Base-by-base conservation (phyloP, 1,139 yeast species). In the Scheffersomyces illinoinensis region DNA sequence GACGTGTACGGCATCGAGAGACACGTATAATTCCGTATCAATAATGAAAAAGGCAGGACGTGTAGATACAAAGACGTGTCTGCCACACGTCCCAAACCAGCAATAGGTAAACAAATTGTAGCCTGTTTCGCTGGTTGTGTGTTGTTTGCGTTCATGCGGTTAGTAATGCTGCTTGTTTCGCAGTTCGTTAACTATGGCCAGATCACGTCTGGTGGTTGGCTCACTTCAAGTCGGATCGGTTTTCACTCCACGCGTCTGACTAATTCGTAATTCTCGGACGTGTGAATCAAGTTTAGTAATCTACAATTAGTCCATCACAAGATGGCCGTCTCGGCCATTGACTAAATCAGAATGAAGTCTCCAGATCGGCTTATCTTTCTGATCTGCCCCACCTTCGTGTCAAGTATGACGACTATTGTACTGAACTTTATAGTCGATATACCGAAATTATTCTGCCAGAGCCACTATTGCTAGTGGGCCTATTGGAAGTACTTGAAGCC, bases 41-140 rank as follows among this genome's bases (percentile, higher is more conserved):
- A 53, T 49, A 39, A 50, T 24, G 58, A 55, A 53, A 50, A 50
- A 49, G 48, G 55, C 54, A 24, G n/a, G 51, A 48, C 58, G 56
- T 56, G 49, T 48, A 50, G 10, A 19, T 12, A 8, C 19, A 39
- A 33, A 50, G 58, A 56, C 51, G 51, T 48, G 51, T 48, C 51
- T 48, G 21, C 17, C 14, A 33, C 43, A 33, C 43, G 43, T 33
- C 43, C 43, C 43, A 33, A 33, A 33, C 43, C 43, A 33, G 43
- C 43, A 33, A 33, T 33, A 33, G 43, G 43, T 33, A 33, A 33
- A 33, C 43, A 33, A 12, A 33, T 33, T 33, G 43, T 33, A 10
- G 43, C 43, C 14, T 33, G 43, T 33, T 33, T 33, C 43, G 12
- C 43, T 33, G 7, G 43, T 33, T 33, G 43, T 33, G 43, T 33